Conservation (phyloP, 2,329 filamentous ascomycete genomes). For the Penicillium sumatraense region DNA sequence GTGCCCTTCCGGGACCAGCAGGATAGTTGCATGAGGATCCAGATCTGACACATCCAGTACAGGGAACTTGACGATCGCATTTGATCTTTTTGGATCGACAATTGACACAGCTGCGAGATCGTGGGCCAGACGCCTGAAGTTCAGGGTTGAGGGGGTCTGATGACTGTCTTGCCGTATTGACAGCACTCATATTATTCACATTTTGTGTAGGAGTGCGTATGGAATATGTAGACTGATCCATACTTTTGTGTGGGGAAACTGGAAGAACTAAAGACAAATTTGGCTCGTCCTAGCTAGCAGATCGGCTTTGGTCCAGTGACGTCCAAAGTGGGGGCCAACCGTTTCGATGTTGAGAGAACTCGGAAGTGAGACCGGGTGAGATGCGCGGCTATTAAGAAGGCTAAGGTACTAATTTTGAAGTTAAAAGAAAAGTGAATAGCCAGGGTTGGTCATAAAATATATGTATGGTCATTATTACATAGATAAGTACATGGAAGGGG, state of each 20-base stretch:
- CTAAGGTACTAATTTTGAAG: too few species aligned
- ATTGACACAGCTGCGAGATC: conserved; percentile 29
- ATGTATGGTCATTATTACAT: too few species aligned
- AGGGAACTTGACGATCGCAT: conserved; percentile 49
- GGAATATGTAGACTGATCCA: neutral
- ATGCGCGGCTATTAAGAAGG: too few species aligned
- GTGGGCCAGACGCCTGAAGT: neutral
- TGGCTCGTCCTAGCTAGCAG: too few species aligned
- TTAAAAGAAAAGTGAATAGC: too few species aligned
- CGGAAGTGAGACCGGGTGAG: neutral
- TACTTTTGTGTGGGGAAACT: neutral
- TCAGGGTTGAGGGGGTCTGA: neutral
- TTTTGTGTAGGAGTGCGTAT: neutral
- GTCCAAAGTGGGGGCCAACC: too few species aligned
- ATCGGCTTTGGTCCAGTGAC: too few species aligned
- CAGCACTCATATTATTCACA: neutral
- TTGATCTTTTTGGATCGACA: conserved; percentile 49
- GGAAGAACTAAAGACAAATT: too few species aligned
- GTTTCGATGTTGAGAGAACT: too few species aligned
- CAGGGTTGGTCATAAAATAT: too few species aligned
- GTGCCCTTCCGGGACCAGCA: conserved; percentile 27
- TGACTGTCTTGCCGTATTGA: neutral
- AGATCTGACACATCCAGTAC: conserved; percentile 49
- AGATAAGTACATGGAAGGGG: too few species aligned
- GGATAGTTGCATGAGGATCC: conserved; percentile 41